Conservation (phyloP, 352 stramenopile species). For the Globisporangium echinulatum region DNA sequence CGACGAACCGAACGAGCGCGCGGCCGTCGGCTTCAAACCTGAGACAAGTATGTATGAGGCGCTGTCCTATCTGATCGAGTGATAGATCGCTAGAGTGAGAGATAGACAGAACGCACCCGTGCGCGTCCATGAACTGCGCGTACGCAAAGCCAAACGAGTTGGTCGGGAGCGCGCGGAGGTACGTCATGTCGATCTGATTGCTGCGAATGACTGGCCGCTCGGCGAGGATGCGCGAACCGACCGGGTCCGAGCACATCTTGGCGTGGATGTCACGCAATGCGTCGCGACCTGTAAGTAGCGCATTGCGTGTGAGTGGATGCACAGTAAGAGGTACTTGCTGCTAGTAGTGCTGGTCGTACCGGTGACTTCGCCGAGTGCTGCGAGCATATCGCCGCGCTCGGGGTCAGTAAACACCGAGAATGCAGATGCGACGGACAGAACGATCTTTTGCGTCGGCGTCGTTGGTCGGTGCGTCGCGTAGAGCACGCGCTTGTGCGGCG, state of each 20-base stretch:
- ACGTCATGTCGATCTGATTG: slow-evolving; percentile 63
- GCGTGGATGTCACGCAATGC: slow-evolving; percentile 81
- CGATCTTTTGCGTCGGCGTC: slow-evolving; percentile 79
- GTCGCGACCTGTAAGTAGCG: slow-evolving; percentile 30
- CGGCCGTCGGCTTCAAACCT: slow-evolving; percentile 89
- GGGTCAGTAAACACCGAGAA: slow-evolving; percentile 89
- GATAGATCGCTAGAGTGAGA: too few species aligned
- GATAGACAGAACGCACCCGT: slow-evolving; percentile 38
- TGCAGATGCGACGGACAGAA: slow-evolving; percentile 83
- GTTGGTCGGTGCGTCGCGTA: slow-evolving; percentile 76
- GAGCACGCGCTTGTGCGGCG: slow-evolving; percentile 43
- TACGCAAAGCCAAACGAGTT: slow-evolving; percentile 90
- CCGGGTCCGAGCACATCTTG: slow-evolving; percentile 82
- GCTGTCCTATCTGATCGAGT: too few species aligned
- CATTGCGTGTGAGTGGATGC: not conserved
- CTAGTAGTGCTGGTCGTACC: slow-evolving; percentile 17
- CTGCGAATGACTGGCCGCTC: slow-evolving; percentile 84
- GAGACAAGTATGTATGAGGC: not conserved
- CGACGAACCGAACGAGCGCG: slow-evolving; percentile 78
- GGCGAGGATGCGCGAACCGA: slow-evolving; percentile 83
- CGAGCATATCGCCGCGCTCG: slow-evolving; percentile 93
- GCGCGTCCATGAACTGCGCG: slow-evolving; percentile 84
- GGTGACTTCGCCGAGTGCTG: slow-evolving; percentile 92
- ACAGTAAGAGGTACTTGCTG: not conserved
- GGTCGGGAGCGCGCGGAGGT: slow-evolving; percentile 55